Conservation (phyloP, 164 flowering plant genomes). For the Piper longum region DNA sequence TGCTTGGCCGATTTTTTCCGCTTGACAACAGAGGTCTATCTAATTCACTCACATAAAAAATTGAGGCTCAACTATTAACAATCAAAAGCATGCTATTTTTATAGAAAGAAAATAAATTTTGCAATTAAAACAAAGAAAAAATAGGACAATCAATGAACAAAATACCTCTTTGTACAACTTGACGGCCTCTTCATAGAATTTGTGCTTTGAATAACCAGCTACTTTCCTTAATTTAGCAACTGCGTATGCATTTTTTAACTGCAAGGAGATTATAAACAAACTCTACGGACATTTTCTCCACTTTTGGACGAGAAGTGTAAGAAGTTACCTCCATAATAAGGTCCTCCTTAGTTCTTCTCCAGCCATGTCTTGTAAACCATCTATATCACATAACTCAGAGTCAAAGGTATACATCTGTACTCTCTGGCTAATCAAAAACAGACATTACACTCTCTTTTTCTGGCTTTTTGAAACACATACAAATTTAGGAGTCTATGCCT, state of each 20-base stretch:
- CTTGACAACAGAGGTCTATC: no score
- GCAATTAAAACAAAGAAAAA: neutral
- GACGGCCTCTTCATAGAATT: conserved; percentile 64
- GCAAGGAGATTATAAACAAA: conserved; percentile 3
- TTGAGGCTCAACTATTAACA: neutral
- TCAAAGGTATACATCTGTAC: neutral
- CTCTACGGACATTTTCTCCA: neutral
- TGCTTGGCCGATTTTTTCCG: no score
- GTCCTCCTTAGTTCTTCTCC: conserved; percentile 94
- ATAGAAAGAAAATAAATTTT: neutral
- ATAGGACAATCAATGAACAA: neutral
- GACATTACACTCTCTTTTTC: neutral
- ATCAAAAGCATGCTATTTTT: neutral
- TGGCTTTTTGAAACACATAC: neutral
- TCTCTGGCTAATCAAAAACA: no score
- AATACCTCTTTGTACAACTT: conserved; percentile 66
- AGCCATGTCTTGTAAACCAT: conserved; percentile 88
- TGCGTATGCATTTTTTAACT: conserved; percentile 91
- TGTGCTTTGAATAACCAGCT: conserved; percentile 56
- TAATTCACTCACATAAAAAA: neutral
- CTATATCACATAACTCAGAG: conserved; percentile 13
- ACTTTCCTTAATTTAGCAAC: conserved; percentile 55
- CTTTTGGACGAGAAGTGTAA: neutral
- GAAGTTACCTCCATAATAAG: conserved; percentile 56
- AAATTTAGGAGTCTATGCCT: neutral